Percentiles rank a stretch among this genome's conserved stretches.
Evolutionary conservation across 2,329 filamentous ascomycete species (phyloP).

Genomic region (Talaromyces marneffei): DNA sequence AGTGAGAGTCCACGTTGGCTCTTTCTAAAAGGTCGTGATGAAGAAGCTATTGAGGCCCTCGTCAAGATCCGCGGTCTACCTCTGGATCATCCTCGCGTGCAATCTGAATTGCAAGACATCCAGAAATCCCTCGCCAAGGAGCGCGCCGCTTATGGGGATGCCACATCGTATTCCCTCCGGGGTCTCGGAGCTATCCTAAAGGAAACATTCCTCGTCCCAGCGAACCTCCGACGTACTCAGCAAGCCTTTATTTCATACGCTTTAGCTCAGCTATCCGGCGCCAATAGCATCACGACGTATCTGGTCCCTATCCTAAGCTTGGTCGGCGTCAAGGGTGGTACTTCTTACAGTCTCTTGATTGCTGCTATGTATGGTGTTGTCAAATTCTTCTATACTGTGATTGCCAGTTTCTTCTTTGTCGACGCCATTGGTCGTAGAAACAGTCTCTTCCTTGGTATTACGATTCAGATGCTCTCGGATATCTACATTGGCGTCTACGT

Average conservation of each 20-base stretch:
- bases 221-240: conserved; percentile 39
- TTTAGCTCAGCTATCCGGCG: conserved; percentile 42
- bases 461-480: conserved; percentile 38
- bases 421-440: conserved; percentile 40
- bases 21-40: conserved; percentile 22
- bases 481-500: conserved; percentile 40
- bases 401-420: conserved; percentile 42
- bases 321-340: conserved; percentile 27
- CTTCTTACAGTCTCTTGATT: conserved; percentile 31
- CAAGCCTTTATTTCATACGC: conserved; percentile 35
- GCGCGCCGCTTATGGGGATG: conserved; percentile 8
- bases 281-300: conserved; percentile 42
- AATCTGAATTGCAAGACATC: conserved; percentile 26
- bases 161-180: conserved; percentile 8
- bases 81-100: conserved; percentile 23
- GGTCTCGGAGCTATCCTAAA: conserved; percentile 24
- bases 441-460: conserved; percentile 33
- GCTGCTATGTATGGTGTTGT: conserved; percentile 41
- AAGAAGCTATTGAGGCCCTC: conserved; percentile 26
- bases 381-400: conserved; percentile 40
- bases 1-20: conserved; percentile 35
- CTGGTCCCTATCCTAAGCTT: conserved; percentile 40
- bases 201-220: conserved; percentile 33
- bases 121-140: conserved; percentile 20
- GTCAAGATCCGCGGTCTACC: conserved; percentile 28